Percentiles rank a stretch among this genome's conserved stretches.
These are phyloP conservation scores for Xylaria polymorpha DNA, from an alignment of 2,329 filamentous ascomycete species.

Conservation along the genomic window DNA sequence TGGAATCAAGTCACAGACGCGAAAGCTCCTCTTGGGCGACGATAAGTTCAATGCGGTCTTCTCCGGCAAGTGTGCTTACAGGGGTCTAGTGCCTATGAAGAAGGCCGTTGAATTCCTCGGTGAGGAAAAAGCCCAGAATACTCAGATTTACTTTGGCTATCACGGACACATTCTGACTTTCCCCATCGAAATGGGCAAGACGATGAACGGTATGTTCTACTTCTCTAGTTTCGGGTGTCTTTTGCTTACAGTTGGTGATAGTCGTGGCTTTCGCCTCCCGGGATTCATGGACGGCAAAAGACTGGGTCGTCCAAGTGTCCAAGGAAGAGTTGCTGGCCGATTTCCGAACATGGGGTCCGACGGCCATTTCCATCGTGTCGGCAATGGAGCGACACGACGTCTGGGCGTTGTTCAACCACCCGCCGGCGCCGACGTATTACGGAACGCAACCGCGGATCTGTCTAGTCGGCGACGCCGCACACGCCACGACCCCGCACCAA, in stretches of 20 bases:
- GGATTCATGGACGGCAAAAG: slow-evolving; percentile 40
- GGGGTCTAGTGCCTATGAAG: slow-evolving; percentile 61
- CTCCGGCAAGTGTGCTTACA: slow-evolving; percentile 59
- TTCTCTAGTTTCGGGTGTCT: not conserved
- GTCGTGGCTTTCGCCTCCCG: slow-evolving; percentile 46
- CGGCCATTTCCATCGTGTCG: slow-evolving; percentile 37
- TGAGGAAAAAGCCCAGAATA: slow-evolving; percentile 47
- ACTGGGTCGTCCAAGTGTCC: slow-evolving; percentile 45
- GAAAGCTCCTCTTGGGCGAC: slow-evolving; percentile 62
- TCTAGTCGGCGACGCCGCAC: slow-evolving; percentile 71
- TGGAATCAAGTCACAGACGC: slow-evolving; percentile 69
- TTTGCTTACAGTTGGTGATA: slow-evolving; percentile 23
- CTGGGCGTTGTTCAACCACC: slow-evolving; percentile 59
- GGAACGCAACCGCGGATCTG: slow-evolving; percentile 53
- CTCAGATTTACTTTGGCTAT: slow-evolving; percentile 55
- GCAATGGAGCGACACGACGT: slow-evolving; percentile 57
- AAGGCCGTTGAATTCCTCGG: slow-evolving; percentile 64
- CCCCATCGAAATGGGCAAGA: slow-evolving; percentile 53
- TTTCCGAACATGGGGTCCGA: slow-evolving; percentile 42
- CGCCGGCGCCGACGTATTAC: slow-evolving; percentile 56
- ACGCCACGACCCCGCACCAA: slow-evolving; percentile 70
- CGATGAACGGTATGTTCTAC: slow-evolving; percentile 45
- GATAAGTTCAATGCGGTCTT: slow-evolving; percentile 52
- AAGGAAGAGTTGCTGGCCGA: slow-evolving; percentile 45
- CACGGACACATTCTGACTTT: slow-evolving; percentile 70